Evolutionary conservation across 2,329 filamentous ascomycete genomes (phyloP), one percentile per base, ranked within the genome.

Genomic region (Colletotrichum salicis): DNA sequence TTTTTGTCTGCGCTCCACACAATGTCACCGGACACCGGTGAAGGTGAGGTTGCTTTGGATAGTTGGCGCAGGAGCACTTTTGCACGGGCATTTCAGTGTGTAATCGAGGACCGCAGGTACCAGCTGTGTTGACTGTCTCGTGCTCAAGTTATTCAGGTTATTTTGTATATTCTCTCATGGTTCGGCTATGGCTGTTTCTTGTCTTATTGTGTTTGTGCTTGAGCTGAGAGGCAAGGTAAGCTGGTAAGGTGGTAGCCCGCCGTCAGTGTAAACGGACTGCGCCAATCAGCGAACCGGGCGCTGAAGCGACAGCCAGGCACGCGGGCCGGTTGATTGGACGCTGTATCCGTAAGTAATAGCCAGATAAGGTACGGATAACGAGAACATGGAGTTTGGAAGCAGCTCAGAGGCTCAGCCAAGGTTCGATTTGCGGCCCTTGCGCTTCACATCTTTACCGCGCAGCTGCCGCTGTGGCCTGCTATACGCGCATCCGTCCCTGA

Each of bases 401-500:
- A 41, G 37, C 37, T 19, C 37, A 41, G 37, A 41, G 37, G 37
- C 37, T 41, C 60, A 29, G 22, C 52, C 52, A 22, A 64, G 59
- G 66, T 22, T 70, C 65, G 24, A 45, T 70, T 69, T 72, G 65
- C 59, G 55, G 55, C 65, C 65, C 70, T 69, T 69, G 66, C 62
- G 70, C 67, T 71, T 72, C 70, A 72, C 37, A 72, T 70, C 62
- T 71, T 71, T 72, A 41, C 55, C 70, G 67, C 70, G 70, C 57
- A 65, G 54, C 61, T 72, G 57, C 61, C 62, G 67, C 67, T 71
- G 61, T 71, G 70, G 62, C 67, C 58, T 66, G 55, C 63, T 52
- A 71, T 72, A 71, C 67, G 70, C 62, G 67, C 67, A 62, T 71
- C 57, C 57, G 33, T 71, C 61, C 57, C 37, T 71, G 58, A 19